Conservation (phyloP, 306 rosid genomes). For the Prunus persica region Prunus_persica_NCBIv2 NC_034009.1:34122001-34122500, state of each 20-base stretch:
- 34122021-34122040: constrained; percentile 82
- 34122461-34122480: constrained; percentile 48
- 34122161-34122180: neutral
- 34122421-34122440: constrained; percentile 46
- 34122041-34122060: constrained; percentile 78
- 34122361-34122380: neutral
- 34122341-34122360: constrained; percentile 2
- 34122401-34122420: constrained; percentile 28
- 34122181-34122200: neutral
- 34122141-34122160: neutral
- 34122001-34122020: constrained; percentile 49
- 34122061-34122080: constrained; percentile 74
- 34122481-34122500: constrained; percentile 61
- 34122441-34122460: constrained; percentile 38
- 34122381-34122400: constrained; percentile 20
- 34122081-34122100: constrained; percentile 45
- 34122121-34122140: constrained; percentile 22
- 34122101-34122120: constrained; percentile 45
- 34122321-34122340: neutral
- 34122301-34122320: constrained; percentile 37
- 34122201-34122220: neutral
- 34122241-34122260: constrained; percentile 59
- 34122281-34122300: constrained; percentile 30
- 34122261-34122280: constrained; percentile 39
- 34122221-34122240: constrained; percentile 41